Base-by-base conservation (phyloP, 768 basidiomycete species). In the Mycena pura region DNA sequence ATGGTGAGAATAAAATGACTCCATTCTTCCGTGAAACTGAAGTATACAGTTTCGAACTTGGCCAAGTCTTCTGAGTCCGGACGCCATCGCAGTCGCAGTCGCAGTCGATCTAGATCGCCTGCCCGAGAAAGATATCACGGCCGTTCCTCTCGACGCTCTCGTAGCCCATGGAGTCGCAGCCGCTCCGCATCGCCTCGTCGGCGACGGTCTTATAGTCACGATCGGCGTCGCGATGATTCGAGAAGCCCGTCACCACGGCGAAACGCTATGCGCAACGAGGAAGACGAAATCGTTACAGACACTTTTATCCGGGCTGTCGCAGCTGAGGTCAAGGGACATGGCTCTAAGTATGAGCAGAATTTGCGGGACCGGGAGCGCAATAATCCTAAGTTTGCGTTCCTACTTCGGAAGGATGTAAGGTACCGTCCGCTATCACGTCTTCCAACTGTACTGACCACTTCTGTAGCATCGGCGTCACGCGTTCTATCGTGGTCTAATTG, bases 221-320 rank as follows among this genome's bases (percentile, higher is more conserved):
- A 86, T 45, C 82, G 80, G 15, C 76, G 79, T 51, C 78, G 80
- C 49, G 78, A 76, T 40, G 79, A 78, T 52, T 83, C 82, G 39
- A 77, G 81, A 24, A 88, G 89, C 69, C 87, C 73, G 45, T 80
- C 78, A 15, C 77, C 84, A 22, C 76, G 77, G 43, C 75, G 72
- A 22, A 75, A 70, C 56, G 80, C 74, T 29, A 70, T 72, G 15
- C 76, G 75, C 29, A 69, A 78, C 17, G 86, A 85, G 41, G 89
- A 89, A 24, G 87, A 84, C 3, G 85, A 89, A 24, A 82, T 84
- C 17, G 89, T 93, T 15, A 92, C 91, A 6, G 91, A 95, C 56
- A 85, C 84, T 13, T 96, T 98, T 67, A 89, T 99, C 60, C 84
- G 87, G 44, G 92, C 91, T 14, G 94, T 97, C 5, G 94, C 95